Conservation (phyloP, 345 rosid species). For the Aegle marmelos region DNA sequence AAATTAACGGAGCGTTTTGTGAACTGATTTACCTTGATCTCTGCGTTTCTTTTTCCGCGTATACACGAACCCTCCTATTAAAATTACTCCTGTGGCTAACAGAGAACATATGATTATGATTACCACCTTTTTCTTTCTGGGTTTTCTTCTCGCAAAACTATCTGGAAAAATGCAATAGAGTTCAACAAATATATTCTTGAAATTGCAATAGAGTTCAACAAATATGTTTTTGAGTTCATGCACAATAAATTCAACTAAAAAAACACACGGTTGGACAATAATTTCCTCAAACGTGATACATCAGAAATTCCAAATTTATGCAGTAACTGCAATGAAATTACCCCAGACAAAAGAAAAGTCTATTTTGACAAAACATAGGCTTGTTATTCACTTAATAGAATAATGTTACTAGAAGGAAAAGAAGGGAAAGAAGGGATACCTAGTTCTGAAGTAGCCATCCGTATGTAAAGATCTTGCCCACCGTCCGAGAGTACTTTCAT, state of each 20-base stretch:
- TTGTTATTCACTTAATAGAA: background rate
- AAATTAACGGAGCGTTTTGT: background rate
- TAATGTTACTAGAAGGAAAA: background rate
- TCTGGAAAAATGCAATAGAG: background rate
- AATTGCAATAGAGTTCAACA: background rate
- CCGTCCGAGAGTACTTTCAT: background rate
- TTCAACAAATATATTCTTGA: background rate
- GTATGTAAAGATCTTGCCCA: slow-evolving; percentile 9
- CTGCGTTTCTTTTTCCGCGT: background rate
- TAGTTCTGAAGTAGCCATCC: slow-evolving; percentile 20
- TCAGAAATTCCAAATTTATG: background rate
- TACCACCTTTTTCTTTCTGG: background rate
- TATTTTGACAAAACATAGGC: no score
- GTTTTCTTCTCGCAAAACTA: background rate
- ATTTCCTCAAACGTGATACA: background rate
- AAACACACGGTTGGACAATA: background rate
- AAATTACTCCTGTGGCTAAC: background rate
- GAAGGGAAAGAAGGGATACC: background rate
- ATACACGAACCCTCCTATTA: background rate
- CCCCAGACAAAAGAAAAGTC: background rate
- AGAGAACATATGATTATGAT: background rate
- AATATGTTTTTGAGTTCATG: no score
- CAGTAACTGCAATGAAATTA: background rate
- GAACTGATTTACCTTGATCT: background rate
- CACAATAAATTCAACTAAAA: background rate